Conservation (phyloP, 257 asterid species). For the Mentha longifolia region DNA sequence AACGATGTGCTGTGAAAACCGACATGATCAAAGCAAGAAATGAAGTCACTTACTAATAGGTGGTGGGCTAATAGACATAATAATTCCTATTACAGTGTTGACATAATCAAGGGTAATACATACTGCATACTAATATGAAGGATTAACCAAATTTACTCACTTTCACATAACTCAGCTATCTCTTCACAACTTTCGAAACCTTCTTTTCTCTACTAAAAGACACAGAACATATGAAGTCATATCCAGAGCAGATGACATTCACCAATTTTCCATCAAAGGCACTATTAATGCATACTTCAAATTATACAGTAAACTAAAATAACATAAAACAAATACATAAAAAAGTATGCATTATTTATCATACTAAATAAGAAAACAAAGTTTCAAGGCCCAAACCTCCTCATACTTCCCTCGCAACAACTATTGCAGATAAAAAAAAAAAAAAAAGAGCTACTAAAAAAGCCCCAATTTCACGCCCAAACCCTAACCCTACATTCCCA, state of each 20-base stretch:
- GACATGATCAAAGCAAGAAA: background rate
- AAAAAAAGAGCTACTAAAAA: slow-evolving; percentile 16
- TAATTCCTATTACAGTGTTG: background rate
- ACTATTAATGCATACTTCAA: background rate
- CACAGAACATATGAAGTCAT: slow-evolving; percentile 1
- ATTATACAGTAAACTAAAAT: background rate
- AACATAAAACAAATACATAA: background rate
- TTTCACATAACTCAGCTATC: background rate
- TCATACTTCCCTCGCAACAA: background rate
- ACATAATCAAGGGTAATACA: background rate
- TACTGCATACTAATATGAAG: background rate
- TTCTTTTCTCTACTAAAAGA: background rate
- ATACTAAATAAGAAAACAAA: background rate
- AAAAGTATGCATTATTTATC: background rate
- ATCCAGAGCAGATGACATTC: background rate
- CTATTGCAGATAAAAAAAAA: slow-evolving; percentile 18
- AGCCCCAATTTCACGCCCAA: slow-evolving; percentile 32
- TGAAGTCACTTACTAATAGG: background rate
- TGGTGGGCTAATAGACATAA: background rate
- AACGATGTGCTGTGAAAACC: background rate
- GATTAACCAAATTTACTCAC: background rate
- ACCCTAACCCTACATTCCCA: slow-evolving; percentile 56
- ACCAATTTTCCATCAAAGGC: background rate
- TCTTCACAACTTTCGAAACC: background rate
- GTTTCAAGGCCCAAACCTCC: slow-evolving; percentile 11